Conservation (phyloP, 2,329 filamentous ascomycete species). For the Ophiostoma sp. region DNA sequence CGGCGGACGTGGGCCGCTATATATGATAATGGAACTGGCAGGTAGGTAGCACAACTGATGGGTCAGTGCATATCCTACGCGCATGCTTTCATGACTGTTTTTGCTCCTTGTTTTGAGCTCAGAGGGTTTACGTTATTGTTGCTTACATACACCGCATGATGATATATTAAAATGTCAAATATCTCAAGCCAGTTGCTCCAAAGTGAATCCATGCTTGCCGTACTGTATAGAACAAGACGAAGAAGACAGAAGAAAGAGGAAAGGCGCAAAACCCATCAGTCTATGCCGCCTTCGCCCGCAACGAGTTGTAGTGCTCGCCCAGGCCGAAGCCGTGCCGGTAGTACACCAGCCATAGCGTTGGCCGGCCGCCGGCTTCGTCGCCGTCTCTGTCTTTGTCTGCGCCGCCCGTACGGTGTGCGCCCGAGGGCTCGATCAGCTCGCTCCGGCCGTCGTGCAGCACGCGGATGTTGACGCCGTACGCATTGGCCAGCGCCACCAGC, state of each 20-base stretch:
- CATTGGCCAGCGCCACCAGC: constrained; percentile 73
- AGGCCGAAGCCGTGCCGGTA: constrained; percentile 90
- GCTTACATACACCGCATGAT: background rate
- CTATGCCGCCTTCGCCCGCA: constrained; percentile 44
- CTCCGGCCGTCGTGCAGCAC: constrained; percentile 80
- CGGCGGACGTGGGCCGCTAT: no score
- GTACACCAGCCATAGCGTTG: constrained; percentile 84
- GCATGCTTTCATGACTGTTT: background rate
- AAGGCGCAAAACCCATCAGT: background rate
- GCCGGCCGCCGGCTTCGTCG: constrained; percentile 32
- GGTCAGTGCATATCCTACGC: background rate
- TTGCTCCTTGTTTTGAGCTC: background rate
- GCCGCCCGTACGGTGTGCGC: constrained; percentile 7
- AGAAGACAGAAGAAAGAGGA: background rate
- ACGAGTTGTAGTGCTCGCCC: constrained; percentile 95
- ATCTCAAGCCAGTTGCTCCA: background rate
- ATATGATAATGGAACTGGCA: no score
- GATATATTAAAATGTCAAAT: background rate
- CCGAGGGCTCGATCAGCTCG: constrained; percentile 62
- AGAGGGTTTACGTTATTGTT: background rate
- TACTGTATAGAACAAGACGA: background rate
- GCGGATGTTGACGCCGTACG: constrained; percentile 73
- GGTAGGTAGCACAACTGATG: no score
- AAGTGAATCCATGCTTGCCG: background rate
- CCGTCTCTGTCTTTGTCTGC: constrained; percentile 35